Evolutionary conservation across 2,329 filamentous ascomycete genomes (phyloP).

Genomic region (Fusarium mangiferae): DNA sequence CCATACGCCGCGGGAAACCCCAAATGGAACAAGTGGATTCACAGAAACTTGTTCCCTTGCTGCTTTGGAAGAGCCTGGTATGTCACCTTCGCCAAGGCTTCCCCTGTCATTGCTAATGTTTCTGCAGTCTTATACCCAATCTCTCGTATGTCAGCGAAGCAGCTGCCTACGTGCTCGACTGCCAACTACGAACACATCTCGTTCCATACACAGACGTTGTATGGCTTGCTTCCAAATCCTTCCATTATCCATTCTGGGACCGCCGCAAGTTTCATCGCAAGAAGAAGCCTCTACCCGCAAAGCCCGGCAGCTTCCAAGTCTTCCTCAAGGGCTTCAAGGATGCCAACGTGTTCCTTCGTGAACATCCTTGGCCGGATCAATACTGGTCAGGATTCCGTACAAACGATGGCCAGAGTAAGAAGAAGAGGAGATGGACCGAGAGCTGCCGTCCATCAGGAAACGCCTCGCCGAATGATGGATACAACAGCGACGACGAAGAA

Average conservation of each 20-base stretch:
- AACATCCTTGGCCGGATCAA: conserved; percentile 97
- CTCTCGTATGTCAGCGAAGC: conserved; percentile 98
- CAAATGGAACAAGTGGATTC: conserved; percentile 99
- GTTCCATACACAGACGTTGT: conserved; percentile 98
- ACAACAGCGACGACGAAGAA: conserved; percentile 71
- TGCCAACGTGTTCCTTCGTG: conserved; percentile 92
- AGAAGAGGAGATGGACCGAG: conserved; percentile 75
- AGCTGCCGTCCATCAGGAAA: conserved; percentile 75
- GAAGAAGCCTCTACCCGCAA: conserved; percentile 86
- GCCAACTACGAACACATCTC: conserved; percentile 86
- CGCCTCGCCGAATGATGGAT: conserved; percentile 67
- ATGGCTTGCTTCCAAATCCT: conserved; percentile 92
- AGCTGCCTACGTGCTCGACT: conserved; percentile 93
- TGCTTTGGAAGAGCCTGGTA: conserved; percentile 93
- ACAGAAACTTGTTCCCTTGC: conserved; percentile 95
- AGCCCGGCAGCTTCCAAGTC: conserved; percentile 95
- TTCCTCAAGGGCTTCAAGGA: conserved; percentile 98
- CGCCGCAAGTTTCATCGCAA: conserved; percentile 87
- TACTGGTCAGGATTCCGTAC: conserved; percentile 76
- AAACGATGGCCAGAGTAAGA: conserved; percentile 72
- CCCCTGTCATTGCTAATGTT: conserved; percentile 19
- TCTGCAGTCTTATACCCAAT: conserved; percentile 84
- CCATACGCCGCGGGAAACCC: conserved; percentile 96
- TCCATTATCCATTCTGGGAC: conserved; percentile 99
- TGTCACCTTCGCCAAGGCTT: conserved; percentile 35